A percentile compares a stretch with the other conserved stretches of the same genome.
These are phyloP conservation scores for Annulohypoxylon moriforme DNA, from an alignment of 495 filamentous ascomycete species.

Conservation along the genomic window DNA sequence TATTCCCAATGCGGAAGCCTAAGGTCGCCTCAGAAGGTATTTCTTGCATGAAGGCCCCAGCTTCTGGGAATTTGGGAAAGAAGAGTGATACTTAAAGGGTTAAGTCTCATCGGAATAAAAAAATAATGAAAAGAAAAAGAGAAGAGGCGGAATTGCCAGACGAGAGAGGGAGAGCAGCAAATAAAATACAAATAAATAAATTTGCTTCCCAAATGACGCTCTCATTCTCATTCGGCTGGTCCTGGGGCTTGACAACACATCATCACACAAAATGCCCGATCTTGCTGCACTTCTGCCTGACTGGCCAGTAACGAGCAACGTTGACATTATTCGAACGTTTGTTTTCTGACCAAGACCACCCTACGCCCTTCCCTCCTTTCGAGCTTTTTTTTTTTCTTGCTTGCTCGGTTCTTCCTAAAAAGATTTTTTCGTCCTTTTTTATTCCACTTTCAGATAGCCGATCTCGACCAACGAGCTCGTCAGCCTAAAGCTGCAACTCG, in stretches of 20 bases:
- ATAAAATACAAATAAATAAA: conserved; percentile 20
- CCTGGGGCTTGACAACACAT: conserved; percentile 50
- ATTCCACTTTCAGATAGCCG: conserved; percentile 9
- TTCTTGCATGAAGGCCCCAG: conserved; percentile 38
- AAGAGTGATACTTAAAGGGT: conserved; percentile 14
- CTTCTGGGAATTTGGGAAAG: conserved; percentile 9
- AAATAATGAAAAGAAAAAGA: conserved; percentile 4
- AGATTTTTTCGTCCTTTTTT: neutral
- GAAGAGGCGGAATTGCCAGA: conserved; percentile 12
- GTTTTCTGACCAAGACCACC: conserved; percentile 34
- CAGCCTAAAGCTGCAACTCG: conserved; percentile 48
- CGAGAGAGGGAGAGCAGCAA: conserved; percentile 2
- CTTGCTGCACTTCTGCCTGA: conserved; percentile 65
- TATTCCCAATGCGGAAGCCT: conserved; percentile 35
- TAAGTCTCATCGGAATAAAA: conserved; percentile 19
- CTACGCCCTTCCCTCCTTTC: conserved; percentile 13
- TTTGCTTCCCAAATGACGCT: conserved; percentile 33
- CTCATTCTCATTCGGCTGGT: conserved; percentile 40
- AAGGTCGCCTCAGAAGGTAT: conserved; percentile 36
- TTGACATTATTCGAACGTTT: conserved; percentile 40
- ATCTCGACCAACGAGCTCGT: conserved; percentile 32
- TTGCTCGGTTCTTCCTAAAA: neutral
- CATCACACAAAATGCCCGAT: conserved; percentile 61
- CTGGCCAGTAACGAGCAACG: conserved; percentile 51
- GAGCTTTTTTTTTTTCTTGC: conserved; percentile 9